A percentile compares a stretch with the other conserved stretches of the same genome.
Conservation (phyloP, 2,329 filamentous ascomycete genomes). For the Macrophomina pseudophaseolina region DNA sequence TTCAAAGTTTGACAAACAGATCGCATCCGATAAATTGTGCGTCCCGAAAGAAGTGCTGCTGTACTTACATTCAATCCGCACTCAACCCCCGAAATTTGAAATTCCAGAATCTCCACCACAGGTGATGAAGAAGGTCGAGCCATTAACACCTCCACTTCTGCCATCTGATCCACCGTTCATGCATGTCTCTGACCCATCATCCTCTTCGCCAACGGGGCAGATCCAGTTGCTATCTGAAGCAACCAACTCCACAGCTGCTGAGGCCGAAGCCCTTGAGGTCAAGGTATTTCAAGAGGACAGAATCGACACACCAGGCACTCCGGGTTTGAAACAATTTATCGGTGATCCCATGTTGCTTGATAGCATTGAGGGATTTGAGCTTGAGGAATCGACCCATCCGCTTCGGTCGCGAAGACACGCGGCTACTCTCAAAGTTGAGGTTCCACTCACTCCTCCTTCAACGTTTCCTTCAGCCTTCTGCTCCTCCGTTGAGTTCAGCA, state of each 20-base stretch:
- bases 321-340: slow-evolving; percentile 23
- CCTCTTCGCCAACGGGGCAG: slow-evolving; percentile 43
- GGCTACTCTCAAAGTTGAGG: slow-evolving; percentile 51
- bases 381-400: background rate
- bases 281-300: slow-evolving; percentile 38
- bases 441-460: slow-evolving; percentile 51
- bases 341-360: slow-evolving; percentile 42
- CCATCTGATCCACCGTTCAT: slow-evolving; percentile 48
- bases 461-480: slow-evolving; percentile 31
- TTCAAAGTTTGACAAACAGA: slow-evolving; percentile 31
- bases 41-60: slow-evolving; percentile 42
- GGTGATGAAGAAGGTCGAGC: slow-evolving; percentile 5
- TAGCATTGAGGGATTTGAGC: slow-evolving; percentile 25
- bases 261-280: slow-evolving; percentile 41
- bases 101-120: background rate
- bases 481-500: slow-evolving; percentile 46
- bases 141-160: slow-evolving; percentile 55
- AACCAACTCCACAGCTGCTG: slow-evolving; percentile 40
- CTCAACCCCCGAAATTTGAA: background rate
- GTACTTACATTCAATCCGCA: slow-evolving; percentile 38
- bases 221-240: slow-evolving; percentile 46
- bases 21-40: slow-evolving; percentile 45
- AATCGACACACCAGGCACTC: background rate
- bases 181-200: slow-evolving; percentile 39
- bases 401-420: slow-evolving; percentile 38